Evolutionary conservation across 140 eudicot genomes (phyloP), one percentile per base, ranked within the genome.

Genomic region (Stevia rebaudiana): DNA sequence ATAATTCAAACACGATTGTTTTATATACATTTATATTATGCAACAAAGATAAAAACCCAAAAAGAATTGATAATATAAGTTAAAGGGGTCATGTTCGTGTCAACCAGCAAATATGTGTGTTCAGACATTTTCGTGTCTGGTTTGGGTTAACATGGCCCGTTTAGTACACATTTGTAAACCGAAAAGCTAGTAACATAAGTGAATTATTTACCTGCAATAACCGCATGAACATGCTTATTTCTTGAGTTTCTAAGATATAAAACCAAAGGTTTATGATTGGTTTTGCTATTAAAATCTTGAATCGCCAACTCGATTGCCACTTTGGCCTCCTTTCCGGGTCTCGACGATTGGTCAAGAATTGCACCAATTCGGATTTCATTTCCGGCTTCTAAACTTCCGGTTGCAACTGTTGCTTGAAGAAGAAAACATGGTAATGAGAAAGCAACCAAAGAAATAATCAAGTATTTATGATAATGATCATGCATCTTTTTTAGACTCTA

Each of bases 271-370:
- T 36, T 60, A 52, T n/a, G n/a, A n/a, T 72, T 57, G 50, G 68
- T 59, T 18, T 52, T 42, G 15, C 21, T 51, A 25, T 61, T 68
- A 62, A 71, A 49, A 40, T 81, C 84, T 22, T 81, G 66, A 53
- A 71, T 55, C 24, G 84, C 87, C 55, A 84, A 68, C 68, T 75
- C 80, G 13, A 84, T 74, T n/a, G 91, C 83, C 37, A 78, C 76
- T 61, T 68, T 75, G 3, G 82, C 68, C 69, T 84, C 87, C 63
- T 72, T 78, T 0, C 91, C 91, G 2, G 74, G 69, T 21, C 86
- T 76, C 44, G 84, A 49, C 0, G 66, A 64, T 23, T 65, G 63
- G 74, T 81, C 91, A 19, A 81, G 35, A 44, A 84, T 56, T 19
- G 47, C 84, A 13, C 82, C 91, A 11, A 78, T 12, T 19, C 49